Base-by-base conservation (phyloP, 2,329 filamentous ascomycete species). In the Arachnomyces sp. region DNA sequence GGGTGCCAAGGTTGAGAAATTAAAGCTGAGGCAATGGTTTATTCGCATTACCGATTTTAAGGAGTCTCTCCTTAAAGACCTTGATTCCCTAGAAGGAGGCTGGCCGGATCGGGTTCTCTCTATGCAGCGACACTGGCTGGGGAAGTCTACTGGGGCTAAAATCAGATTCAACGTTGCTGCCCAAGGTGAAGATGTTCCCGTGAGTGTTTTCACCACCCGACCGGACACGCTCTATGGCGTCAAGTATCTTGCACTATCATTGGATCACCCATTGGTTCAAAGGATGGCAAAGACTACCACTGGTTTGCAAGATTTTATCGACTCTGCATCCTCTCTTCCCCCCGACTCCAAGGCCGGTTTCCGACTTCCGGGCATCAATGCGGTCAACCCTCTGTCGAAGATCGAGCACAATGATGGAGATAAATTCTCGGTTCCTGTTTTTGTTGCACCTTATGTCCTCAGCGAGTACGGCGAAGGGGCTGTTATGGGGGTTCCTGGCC, bases 41-140 rank as follows among this genome's bases (percentile, higher is more conserved):
- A 77, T 94, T 48, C 80, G 79, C 46, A 93, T 92, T 54, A 90
- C 86, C 3, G 75, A 77, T 36, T 92, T 84, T 55, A 79, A 84
- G 45, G 79, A 90, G 39, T 70, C 76, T 3, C 66, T 94, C 6
- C 66, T 93, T 17, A 67, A 79, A 18, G 85, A 86, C 46, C 70
- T 94, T 1, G 76, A 86, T 20, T 62, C 68, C 3, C 70, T 94
- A 28, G 70, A 76, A 9, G 74, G 72, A 2, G 73, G 73, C 14
- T 94, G 88, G 88, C 88, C 88, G 0, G 84, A 92, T 49, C 77
- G 81, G 51, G 88, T 94, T 7, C 54, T 90, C 28, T 68, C 82
- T 3, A 88, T 92, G 77, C 88, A 94, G 60, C 79, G 74, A 52
- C 87, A 94, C 56, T 94, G 88, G 88, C 72, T 94, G 17, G 88